Evolutionary conservation across 306 rosid genomes (phyloP).

Genomic region (Casuarina glauca): DNA sequence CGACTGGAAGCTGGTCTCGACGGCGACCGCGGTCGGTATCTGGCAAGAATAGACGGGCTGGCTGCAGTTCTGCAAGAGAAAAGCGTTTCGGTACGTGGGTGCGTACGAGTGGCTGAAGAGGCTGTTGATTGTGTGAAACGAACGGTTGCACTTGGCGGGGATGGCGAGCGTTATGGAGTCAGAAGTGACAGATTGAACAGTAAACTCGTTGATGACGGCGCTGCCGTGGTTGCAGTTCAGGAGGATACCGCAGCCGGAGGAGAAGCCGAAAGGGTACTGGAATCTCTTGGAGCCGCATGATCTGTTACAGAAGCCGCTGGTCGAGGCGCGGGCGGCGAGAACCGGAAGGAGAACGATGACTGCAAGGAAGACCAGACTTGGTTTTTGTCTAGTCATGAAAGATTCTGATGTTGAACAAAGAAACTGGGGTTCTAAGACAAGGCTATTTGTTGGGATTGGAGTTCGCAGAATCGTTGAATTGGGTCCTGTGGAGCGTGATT

Average conservation of each 20-base stretch:
- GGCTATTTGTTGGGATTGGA: neutral
- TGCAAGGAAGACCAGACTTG: neutral
- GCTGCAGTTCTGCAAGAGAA: constrained; percentile 60
- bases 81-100: constrained; percentile 67
- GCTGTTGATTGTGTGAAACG: constrained; percentile 29
- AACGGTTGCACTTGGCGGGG: constrained; percentile 56
- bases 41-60: constrained; percentile 33
- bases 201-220: constrained; percentile 56
- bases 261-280: constrained; percentile 77
- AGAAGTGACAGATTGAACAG: constrained; percentile 28
- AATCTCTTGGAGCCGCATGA: constrained; percentile 44
- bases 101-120: constrained; percentile 66
- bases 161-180: constrained; percentile 51
- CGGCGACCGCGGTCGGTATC: constrained; percentile 56
- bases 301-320: constrained; percentile 36
- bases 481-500: neutral
- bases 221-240: constrained; percentile 47
- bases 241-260: constrained; percentile 64
- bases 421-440: neutral
- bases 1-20: constrained; percentile 50
- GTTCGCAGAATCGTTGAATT: neutral
- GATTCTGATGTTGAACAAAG: neutral
- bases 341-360: constrained; percentile 13
- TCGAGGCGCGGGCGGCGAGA: constrained; percentile 27
- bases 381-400: constrained; percentile 29